Base-by-base conservation (phyloP, 495 filamentous ascomycete species). In the Acidiella bohemica region DNA sequence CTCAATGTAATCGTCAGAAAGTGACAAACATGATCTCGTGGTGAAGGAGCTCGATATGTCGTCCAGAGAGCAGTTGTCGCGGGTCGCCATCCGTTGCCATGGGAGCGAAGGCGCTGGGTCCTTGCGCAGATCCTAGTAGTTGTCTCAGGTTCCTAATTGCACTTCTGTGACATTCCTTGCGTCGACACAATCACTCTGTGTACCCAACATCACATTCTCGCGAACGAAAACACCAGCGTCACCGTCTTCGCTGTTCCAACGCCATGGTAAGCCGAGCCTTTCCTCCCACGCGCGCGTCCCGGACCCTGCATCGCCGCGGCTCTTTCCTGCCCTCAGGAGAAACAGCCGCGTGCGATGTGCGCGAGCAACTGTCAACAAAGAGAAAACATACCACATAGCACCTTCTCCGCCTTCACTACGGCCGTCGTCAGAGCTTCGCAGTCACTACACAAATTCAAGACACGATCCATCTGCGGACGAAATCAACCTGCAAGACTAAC, bases 221-320 rank as follows among this genome's bases (percentile, higher is more conserved):
- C 5, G 21, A 32, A 14, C 30, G 30, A 32, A 34, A 34, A 19
- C n/a, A n/a, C n/a, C n/a, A n/a, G n/a, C n/a, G n/a, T n/a, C n/a
- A n/a, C n/a, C n/a, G n/a, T n/a, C n/a, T n/a, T n/a, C n/a, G n/a
- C n/a, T n/a, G n/a, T n/a, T n/a, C n/a, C n/a, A n/a, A 34, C 28
- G 11, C n/a, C 12, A 34, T 34, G 32, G 32, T 34, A 19, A 34
- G 32, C 21, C 4, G 16, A 6, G 32, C 18, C 32, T 19, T 34
- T 18, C 5, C 5, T n/a, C n/a, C n/a, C n/a, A n/a, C n/a, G n/a
- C 32, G 21, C 32, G 14, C 32, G 5, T 19, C 18, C 18, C 8
- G 21, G 32, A 34, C 32, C 32, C 32, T 34, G 32, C 32, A 20
- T 34, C 14, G n/a, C n/a, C n/a, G n/a, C 32, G 32, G 32, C 32